Evolutionary conservation across 352 stramenopile species (phyloP).

Genomic region (Stramenopiles sp.): DNA sequence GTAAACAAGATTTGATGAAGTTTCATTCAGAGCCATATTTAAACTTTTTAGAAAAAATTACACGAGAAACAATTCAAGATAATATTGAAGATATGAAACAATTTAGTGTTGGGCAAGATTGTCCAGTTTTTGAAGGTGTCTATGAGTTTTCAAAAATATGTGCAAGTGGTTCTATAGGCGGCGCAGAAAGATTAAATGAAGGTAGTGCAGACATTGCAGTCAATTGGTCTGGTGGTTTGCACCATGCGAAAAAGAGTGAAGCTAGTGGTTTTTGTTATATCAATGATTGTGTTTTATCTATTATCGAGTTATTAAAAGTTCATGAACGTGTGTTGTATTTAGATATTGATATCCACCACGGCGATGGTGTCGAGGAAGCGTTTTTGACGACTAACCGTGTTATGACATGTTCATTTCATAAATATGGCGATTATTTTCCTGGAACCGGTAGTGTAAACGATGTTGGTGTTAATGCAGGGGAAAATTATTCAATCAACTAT

Average conservation of each 20-base stretch:
- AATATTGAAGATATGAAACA: slow-evolving; percentile 40
- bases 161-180: slow-evolving; percentile 74
- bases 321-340: slow-evolving; percentile 93
- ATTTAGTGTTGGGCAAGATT: slow-evolving; percentile 53
- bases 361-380: slow-evolving; percentile 89
- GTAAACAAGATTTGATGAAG: slow-evolving; percentile 71
- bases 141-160: slow-evolving; percentile 97
- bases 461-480: slow-evolving; percentile 70
- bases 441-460: slow-evolving; percentile 66
- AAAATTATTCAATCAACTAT: slow-evolving; percentile 89
- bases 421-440: slow-evolving; percentile 97
- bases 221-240: slow-evolving; percentile 91
- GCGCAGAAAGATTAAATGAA: slow-evolving; percentile 86
- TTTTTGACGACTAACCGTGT: slow-evolving; percentile 91
- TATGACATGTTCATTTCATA: slow-evolving; percentile 97
- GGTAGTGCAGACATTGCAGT: slow-evolving; percentile 83
- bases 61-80: slow-evolving; percentile 74
- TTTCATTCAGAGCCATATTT: slow-evolving; percentile 97
- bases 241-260: slow-evolving; percentile 95
- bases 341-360: slow-evolving; percentile 97
- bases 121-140: slow-evolving; percentile 93
- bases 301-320: slow-evolving; percentile 89
- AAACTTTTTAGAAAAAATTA: slow-evolving; percentile 84
- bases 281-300: slow-evolving; percentile 95
- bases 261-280: slow-evolving; percentile 86